phyloP scores from a whole-genome alignment of 129 eudicot species.

The Ambrosia trifida region DNA sequence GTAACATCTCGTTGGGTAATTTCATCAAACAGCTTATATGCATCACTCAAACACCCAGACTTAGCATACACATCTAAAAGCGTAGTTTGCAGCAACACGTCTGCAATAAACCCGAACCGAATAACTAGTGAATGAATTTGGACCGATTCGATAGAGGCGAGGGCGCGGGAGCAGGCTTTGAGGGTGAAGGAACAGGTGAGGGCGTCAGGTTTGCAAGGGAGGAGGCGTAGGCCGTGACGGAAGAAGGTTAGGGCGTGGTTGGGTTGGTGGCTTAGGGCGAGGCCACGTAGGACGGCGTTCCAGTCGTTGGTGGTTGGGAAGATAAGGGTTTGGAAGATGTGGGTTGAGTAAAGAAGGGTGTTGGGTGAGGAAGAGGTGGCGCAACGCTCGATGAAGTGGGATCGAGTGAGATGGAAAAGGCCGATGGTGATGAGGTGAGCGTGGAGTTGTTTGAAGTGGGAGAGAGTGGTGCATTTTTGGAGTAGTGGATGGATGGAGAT shows the following conservation, averaged over 20 bases:
- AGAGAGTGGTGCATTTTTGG: slow-evolving; percentile 50
- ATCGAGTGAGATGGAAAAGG: slow-evolving; percentile 48
- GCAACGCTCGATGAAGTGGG: slow-evolving; percentile 64
- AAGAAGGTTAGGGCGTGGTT: slow-evolving; percentile 47
- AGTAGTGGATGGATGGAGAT: slow-evolving; percentile 38
- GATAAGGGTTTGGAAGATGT: slow-evolving; percentile 42
- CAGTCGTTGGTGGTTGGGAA: slow-evolving; percentile 70
- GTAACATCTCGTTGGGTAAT: slow-evolving; percentile 68
- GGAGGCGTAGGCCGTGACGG: slow-evolving; percentile 51
- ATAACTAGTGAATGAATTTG: slow-evolving; percentile 67
- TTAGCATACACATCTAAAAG: slow-evolving; percentile 72
- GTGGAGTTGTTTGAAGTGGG: slow-evolving; percentile 64
- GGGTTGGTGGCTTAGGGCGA: slow-evolving; percentile 55
- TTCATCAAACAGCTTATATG: slow-evolving; percentile 64
- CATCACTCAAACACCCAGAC: slow-evolving; percentile 48
- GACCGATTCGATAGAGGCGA: slow-evolving; percentile 43
- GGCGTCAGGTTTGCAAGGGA: slow-evolving; percentile 68
- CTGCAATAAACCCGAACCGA: slow-evolving; percentile 46
- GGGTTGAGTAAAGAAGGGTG: slow-evolving; percentile 52
- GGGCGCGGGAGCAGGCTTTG: slow-evolving; percentile 80
- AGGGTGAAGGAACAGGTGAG: slow-evolving; percentile 88
- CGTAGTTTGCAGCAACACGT: slow-evolving; percentile 67
- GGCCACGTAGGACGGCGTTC: slow-evolving; percentile 91
- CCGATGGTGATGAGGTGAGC: slow-evolving; percentile 70
- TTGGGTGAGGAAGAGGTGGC: slow-evolving; percentile 52